Conservation (phyloP, 768 basidiomycete species). For the Russula compacta region DNA sequence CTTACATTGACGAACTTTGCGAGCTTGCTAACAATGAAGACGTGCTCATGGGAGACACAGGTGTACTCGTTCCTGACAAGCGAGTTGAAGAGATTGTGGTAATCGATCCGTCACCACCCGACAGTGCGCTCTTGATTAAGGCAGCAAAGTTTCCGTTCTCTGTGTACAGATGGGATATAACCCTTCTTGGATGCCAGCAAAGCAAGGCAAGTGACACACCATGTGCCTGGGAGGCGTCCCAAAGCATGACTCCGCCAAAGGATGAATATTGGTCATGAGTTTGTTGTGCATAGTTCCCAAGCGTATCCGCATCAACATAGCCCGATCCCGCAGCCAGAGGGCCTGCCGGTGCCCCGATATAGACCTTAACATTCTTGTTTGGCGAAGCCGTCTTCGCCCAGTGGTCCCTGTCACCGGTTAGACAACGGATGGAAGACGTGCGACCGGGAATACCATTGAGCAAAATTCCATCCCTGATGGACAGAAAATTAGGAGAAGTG, state of each 20-base stretch:
- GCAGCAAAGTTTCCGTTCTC: not conserved
- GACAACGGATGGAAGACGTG: not conserved
- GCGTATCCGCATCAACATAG: not conserved
- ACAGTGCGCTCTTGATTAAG: not conserved
- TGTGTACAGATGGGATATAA: not conserved
- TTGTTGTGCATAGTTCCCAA: not conserved
- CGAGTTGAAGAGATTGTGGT: not conserved
- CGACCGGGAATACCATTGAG: not conserved
- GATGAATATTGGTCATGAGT: not conserved
- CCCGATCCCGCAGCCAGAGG: not conserved
- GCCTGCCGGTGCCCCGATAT: not conserved
- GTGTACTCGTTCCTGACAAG: not conserved
- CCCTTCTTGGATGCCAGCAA: not conserved
- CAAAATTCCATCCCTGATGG: not conserved
- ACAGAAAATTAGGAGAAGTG: not conserved
- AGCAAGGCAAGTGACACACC: not conserved
- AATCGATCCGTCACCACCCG: not conserved
- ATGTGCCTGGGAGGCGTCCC: not conserved
- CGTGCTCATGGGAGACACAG: too few relatives aligned
- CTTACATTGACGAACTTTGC: too few relatives aligned
- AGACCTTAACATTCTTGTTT: not conserved
- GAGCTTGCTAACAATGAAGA: too few relatives aligned
- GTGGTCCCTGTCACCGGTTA: not conserved
- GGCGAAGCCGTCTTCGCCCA: not conserved
- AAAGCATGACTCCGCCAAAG: not conserved